These are phyloP conservation scores for Auricularia sp. DNA, from an alignment of 768 basidiomycete genomes.

Conservation along the genomic window DNA sequence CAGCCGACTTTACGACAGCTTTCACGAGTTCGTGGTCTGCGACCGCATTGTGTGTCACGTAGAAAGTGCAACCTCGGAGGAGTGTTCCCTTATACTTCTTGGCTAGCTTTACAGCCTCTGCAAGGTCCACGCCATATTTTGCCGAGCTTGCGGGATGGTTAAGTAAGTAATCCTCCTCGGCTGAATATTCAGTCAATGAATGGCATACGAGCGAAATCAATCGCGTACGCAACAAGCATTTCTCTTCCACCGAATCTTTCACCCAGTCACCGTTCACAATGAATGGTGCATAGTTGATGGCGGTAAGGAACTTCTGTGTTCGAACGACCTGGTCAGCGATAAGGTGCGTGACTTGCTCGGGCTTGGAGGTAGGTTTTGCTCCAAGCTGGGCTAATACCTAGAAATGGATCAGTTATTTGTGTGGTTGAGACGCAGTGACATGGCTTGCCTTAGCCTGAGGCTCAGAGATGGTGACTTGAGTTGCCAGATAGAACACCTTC, in stretches of 20 bases:
- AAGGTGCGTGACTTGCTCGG: constrained; percentile 70
- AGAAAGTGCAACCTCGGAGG: constrained; percentile 60
- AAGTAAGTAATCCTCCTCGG: constrained; percentile 50
- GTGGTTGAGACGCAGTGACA: background rate
- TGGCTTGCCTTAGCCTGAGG: constrained; percentile 47
- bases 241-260: constrained; percentile 42
- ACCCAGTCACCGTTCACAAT: constrained; percentile 67
- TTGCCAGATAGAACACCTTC: constrained; percentile 52
- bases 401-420: background rate
- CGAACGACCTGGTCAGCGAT: constrained; percentile 59
- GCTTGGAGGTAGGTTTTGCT: constrained; percentile 48
- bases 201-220: background rate
- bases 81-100: constrained; percentile 42
- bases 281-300: constrained; percentile 50
- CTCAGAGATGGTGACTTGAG: constrained; percentile 50
- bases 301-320: constrained; percentile 83
- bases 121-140: constrained; percentile 57
- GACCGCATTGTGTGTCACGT: constrained; percentile 57
- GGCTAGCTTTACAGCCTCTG: constrained; percentile 50
- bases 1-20: constrained; percentile 57
- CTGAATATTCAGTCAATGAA: constrained; percentile 28
- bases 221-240: constrained; percentile 53
- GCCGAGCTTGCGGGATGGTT: constrained; percentile 52
- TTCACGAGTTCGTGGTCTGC: constrained; percentile 47
- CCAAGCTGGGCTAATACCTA: constrained; percentile 60